Evolutionary conservation across 2,329 filamentous ascomycete genomes (phyloP).

Genomic region (Dryadomyces quercus-mongolicae): DNA sequence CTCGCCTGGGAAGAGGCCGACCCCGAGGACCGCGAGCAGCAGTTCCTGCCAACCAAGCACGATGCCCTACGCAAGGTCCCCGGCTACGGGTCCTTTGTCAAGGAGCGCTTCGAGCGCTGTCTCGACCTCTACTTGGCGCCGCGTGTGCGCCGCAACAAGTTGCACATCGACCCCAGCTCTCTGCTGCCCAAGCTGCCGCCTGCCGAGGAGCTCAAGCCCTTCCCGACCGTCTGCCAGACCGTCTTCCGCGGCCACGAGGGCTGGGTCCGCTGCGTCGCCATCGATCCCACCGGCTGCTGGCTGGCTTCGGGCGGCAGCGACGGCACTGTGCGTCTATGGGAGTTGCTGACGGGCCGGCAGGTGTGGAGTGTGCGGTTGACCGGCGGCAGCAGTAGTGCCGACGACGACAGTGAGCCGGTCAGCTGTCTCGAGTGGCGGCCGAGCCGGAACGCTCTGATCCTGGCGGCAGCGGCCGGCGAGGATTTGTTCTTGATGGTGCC

Average conservation of each 20-base stretch:
- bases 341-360: conserved; percentile 73
- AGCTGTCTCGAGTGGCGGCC: conserved; percentile 86
- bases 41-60: conserved; percentile 75
- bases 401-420: conserved; percentile 61
- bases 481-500: conserved; percentile 78
- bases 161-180: conserved; percentile 93
- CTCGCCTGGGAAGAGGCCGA: conserved; percentile 76
- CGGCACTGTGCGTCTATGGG: conserved; percentile 84
- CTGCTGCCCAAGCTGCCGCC: conserved; percentile 86
- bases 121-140: conserved; percentile 92
- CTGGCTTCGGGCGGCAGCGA: conserved; percentile 91
- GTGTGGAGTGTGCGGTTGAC: conserved; percentile 75
- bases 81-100: conserved; percentile 79
- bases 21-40: conserved; percentile 80
- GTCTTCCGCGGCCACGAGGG: conserved; percentile 83
- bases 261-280: conserved; percentile 69
- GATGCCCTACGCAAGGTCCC: conserved; percentile 82
- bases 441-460: conserved; percentile 63
- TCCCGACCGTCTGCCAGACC: conserved; percentile 81
- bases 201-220: conserved; percentile 86
- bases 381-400: conserved; percentile 20
- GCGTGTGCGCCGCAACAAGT: conserved; percentile 77
- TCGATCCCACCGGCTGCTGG: conserved; percentile 78
- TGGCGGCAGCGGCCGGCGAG: conserved; percentile 76
- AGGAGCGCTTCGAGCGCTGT: conserved; percentile 92